Evolutionary conservation across 352 stramenopile species (phyloP), one percentile per base, ranked within the genome.

Genomic region (Phytophthora sansomeana): DNA sequence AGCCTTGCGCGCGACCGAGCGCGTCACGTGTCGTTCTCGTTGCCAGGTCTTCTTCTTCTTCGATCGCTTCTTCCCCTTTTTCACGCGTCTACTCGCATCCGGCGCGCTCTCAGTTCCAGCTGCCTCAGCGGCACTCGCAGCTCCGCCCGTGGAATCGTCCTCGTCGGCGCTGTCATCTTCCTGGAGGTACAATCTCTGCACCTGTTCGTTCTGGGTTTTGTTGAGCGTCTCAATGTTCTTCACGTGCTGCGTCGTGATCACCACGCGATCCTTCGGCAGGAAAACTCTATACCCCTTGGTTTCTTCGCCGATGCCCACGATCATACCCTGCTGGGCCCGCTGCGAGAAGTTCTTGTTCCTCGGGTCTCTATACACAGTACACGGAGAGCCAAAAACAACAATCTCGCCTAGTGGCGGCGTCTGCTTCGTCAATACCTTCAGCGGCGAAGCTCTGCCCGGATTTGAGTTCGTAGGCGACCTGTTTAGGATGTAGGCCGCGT

Each of bases 281-380:
- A 59, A 67, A 0, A 67, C 56, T 13, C 36, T n/a, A 26, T 54
- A 73, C 0, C 58, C 49, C 11, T 68, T 73, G 3, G 50, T 58
- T 10, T 59, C 49, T 9, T 53, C 44, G 19, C 54, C 35, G 5
- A 54, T 59, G 0, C 60, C 61, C 0, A 67, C 44, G 16, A 68
- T 65, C 17, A 61, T 54, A 4, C 29, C 68, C 0, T 21, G 10
- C 29, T 75, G 24, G 0, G 28, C 48, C 0, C 43, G 52, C 7
- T 58, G 13, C 2, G 19, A 14, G 6, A 53, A 28, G 16, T n/a
- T 57, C 6, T 67, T 48, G 6, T 72, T 61, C 4, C n/a, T n/a
- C n/a, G n/a, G n/a, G n/a, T n/a, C n/a, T n/a, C n/a, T n/a, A n/a
- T n/a, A n/a, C n/a, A n/a, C n/a, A n/a, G n/a, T n/a, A n/a, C n/a